Percentiles rank a stretch among this genome's conserved stretches.
Conservation (phyloP, 1,139 yeast species). For the Suhomyces kunorum region DNA sequence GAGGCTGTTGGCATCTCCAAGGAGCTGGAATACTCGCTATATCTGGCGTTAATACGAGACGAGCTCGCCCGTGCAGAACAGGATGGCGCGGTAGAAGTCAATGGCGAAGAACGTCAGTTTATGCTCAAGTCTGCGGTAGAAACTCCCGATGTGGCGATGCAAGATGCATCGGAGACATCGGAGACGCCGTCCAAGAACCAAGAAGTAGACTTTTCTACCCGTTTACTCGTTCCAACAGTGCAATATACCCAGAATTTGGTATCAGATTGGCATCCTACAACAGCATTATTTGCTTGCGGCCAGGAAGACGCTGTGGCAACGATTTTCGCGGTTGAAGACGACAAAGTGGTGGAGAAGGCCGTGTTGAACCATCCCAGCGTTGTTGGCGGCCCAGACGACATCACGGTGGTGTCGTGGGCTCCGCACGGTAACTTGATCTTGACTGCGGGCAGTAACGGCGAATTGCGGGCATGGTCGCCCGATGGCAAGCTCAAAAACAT, state of each 20-base stretch:
- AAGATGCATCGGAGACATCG: constrained; percentile 13
- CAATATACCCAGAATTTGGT: constrained; percentile 32
- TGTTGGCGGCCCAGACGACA: constrained; percentile 29
- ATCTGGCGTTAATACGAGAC: constrained; percentile 34
- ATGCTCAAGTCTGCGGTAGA: constrained; percentile 19
- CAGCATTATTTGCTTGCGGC: constrained; percentile 43
- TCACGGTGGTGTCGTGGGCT: constrained; percentile 60
- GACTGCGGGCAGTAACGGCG: constrained; percentile 65
- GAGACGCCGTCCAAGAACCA: constrained; percentile 2
- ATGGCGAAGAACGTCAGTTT: constrained; percentile 13
- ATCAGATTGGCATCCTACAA: constrained; percentile 44
- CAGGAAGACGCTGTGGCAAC: constrained; percentile 37
- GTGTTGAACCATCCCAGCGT: constrained; percentile 36
- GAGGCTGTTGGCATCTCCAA: constrained; percentile 19
- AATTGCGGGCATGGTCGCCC: constrained; percentile 66
- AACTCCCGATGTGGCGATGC: constrained; percentile 21
- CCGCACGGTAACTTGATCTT: constrained; percentile 58
- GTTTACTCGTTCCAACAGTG: constrained; percentile 23
- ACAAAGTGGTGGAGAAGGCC: constrained; percentile 37
- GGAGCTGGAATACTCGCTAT: constrained; percentile 25
- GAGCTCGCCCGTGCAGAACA: constrained; percentile 15
- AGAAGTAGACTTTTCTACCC: constrained; percentile 23
- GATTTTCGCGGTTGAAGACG: constrained; percentile 36
- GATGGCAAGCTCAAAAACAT: constrained; percentile 66
- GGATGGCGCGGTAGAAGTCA: not conserved